Conservation (phyloP, 306 rosid genomes). For the Vigna nakashimae region DNA sequence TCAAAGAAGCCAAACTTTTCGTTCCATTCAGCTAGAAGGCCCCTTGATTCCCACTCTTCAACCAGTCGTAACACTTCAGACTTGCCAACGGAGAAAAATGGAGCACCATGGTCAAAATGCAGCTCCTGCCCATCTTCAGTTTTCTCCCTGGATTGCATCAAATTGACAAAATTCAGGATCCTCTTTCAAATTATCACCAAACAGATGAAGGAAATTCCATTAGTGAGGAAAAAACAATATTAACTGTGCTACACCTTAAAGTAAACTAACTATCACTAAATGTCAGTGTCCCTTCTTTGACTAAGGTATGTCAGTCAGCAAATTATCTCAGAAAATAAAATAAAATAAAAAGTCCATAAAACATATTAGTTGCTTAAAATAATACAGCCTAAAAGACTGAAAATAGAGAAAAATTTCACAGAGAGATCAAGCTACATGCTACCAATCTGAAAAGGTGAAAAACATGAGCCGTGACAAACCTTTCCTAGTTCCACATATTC, state of each 20-base stretch:
- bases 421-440: background rate
- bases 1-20: slow-evolving; percentile 78
- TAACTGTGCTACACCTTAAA: background rate
- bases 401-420: slow-evolving; percentile 2
- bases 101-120: slow-evolving; percentile 89
- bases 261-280: slow-evolving; percentile 1
- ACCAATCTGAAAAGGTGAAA: background rate
- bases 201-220: slow-evolving; percentile 28
- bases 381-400: background rate
- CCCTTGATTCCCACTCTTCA: slow-evolving; percentile 81
- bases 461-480: slow-evolving; percentile 2
- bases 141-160: slow-evolving; percentile 60
- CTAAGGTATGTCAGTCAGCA: slow-evolving; percentile 2
- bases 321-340: slow-evolving; percentile 1
- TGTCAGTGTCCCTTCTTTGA: background rate
- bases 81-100: slow-evolving; percentile 72
- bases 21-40: slow-evolving; percentile 83
- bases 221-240: slow-evolving; percentile 18
- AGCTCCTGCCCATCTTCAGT: slow-evolving; percentile 86
- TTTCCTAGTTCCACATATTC: background rate
- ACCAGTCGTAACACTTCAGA: slow-evolving; percentile 61
- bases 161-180: slow-evolving; percentile 30
- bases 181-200: slow-evolving; percentile 9
- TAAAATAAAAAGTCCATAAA: background rate
- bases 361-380: slow-evolving; percentile 17